phyloP scores from a whole-genome alignment of 805 yeast species.

The Wickerhamiella spandovensis region DNA sequence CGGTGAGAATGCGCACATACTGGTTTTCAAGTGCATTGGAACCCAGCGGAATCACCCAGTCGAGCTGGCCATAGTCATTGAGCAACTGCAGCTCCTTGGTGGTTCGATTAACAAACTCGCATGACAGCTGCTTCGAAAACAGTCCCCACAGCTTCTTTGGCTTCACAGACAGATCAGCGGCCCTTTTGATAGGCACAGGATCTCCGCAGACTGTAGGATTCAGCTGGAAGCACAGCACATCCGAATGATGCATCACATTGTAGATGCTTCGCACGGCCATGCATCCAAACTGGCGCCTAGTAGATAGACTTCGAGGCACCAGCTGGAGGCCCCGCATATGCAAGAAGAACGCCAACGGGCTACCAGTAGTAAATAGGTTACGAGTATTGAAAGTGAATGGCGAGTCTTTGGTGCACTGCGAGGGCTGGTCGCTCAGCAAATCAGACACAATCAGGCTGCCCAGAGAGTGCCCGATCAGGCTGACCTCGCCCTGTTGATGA shows the following conservation, averaged over 20 bases:
- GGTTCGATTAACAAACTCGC: slow-evolving; percentile 14
- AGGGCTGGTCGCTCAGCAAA: slow-evolving; percentile 36
- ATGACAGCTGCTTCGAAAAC: slow-evolving; percentile 9
- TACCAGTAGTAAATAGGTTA: slow-evolving; percentile 38
- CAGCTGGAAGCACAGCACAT: slow-evolving; percentile 77
- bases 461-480: slow-evolving; percentile 73
- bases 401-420: slow-evolving; percentile 20
- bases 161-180: not conserved
- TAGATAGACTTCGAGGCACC: not conserved
- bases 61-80: slow-evolving; percentile 73
- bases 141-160: not conserved
- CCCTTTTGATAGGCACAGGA: not conserved
- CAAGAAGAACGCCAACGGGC: slow-evolving; percentile 19
- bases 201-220: slow-evolving; percentile 59
- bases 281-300: slow-evolving; percentile 24
- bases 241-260: slow-evolving; percentile 80
- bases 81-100: slow-evolving; percentile 32
- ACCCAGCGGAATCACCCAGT: slow-evolving; percentile 43
- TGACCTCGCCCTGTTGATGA: slow-evolving; percentile 31
- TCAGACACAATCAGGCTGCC: slow-evolving; percentile 80
- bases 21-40: slow-evolving; percentile 63
- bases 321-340: slow-evolving; percentile 9
- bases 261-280: slow-evolving; percentile 62
- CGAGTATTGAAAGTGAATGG: slow-evolving; percentile 57
- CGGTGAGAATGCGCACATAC: slow-evolving; percentile 65